A percentile compares a stretch with the other conserved stretches of the same genome.
Evolutionary conservation across 1,284 basidiomycete species (phyloP).

Genomic region (Golubevia pallescens): DNA sequence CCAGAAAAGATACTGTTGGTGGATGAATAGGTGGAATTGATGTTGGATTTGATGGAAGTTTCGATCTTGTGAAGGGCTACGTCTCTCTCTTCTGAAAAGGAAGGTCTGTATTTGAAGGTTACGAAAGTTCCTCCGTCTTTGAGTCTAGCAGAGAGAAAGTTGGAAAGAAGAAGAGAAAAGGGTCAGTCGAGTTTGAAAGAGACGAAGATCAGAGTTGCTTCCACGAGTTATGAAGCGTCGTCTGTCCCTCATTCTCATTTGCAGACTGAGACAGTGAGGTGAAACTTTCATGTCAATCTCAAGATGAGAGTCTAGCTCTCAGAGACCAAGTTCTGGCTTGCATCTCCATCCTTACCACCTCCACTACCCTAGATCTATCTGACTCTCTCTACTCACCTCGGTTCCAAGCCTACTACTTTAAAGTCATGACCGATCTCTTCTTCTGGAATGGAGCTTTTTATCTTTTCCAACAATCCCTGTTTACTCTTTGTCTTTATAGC

Average conservation of each 20-base stretch:
- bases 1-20: conserved; percentile 18
- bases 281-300: no score
- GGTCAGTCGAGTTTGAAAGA: no score
- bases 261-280: no score
- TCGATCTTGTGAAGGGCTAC: conserved; percentile 38
- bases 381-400: conserved; percentile 6
- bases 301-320: no score
- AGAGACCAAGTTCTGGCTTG: no score
- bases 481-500: conserved; percentile 21
- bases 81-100: conserved; percentile 25
- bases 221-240: no score
- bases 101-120: conserved; percentile 29
- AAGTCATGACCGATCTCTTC: conserved; percentile 44
- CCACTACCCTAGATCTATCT: no score
- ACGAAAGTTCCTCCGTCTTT: conserved; percentile 50
- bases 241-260: no score
- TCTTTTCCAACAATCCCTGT: conserved; percentile 21
- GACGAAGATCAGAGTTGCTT: no score
- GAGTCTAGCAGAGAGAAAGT: conserved; percentile 9
- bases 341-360: no score
- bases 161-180: neutral
- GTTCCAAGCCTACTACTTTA: conserved; percentile 42
- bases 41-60: conserved; percentile 23
- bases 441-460: conserved; percentile 33
- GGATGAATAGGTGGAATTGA: conserved; percentile 31